Percentiles rank a stretch among this genome's conserved stretches.
Conservation (phyloP, 2,329 filamentous ascomycete genomes). For the Xylariaceae sp. region DNA sequence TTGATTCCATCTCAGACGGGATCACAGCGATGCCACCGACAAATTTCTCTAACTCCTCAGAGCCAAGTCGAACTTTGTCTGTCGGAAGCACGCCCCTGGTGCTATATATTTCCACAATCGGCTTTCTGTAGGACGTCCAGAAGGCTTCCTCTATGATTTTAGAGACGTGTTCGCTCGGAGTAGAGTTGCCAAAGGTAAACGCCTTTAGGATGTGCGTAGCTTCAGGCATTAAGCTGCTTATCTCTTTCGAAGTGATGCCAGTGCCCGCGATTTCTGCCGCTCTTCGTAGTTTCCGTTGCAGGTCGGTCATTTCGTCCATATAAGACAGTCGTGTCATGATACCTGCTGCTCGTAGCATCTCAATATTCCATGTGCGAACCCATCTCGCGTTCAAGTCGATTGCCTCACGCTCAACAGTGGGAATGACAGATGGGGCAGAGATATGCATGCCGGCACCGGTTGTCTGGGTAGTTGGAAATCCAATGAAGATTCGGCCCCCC, state of each 20-base stretch:
- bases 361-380: conserved; percentile 91
- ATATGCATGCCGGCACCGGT: conserved; percentile 92
- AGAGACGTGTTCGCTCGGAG: conserved; percentile 76
- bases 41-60: conserved; percentile 63
- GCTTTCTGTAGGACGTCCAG: conserved; percentile 82
- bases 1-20: conserved; percentile 66
- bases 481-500: conserved; percentile 87
- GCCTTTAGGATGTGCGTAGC: conserved; percentile 80
- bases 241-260: conserved; percentile 56
- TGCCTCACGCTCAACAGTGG: conserved; percentile 92
- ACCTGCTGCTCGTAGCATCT: conserved; percentile 85
- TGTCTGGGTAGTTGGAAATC: conserved; percentile 95
- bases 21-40: conserved; percentile 84
- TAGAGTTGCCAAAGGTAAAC: conserved; percentile 85
- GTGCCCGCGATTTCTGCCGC: conserved; percentile 39
- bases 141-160: conserved; percentile 91
- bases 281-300: conserved; percentile 57
- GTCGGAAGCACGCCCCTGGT: conserved; percentile 83
- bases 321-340: conserved; percentile 88
- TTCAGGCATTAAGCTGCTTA: conserved; percentile 66
- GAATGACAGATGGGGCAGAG: conserved; percentile 92
- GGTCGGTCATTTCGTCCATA: conserved; percentile 74
- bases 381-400: conserved; percentile 95
- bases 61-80: conserved; percentile 70
- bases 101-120: conserved; percentile 81